Evolutionary conservation across 2,329 filamentous ascomycete species (phyloP).

Genomic region (Colletotrichum zoysiae): DNA sequence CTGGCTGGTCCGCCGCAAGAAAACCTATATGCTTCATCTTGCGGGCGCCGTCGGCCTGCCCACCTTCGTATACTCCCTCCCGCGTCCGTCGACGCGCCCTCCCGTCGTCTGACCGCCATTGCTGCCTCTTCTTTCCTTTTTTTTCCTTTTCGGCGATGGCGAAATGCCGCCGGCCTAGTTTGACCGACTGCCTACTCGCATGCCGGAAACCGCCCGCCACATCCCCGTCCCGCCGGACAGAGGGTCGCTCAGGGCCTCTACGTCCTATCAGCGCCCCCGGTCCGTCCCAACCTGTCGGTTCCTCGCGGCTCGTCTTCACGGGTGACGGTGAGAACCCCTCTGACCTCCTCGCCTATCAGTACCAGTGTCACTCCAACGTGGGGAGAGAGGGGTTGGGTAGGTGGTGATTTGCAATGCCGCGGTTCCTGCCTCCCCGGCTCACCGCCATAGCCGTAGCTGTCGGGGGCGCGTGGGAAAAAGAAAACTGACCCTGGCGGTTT

Average conservation of each 20-base stretch:
- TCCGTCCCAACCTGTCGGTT: conserved; percentile 29
- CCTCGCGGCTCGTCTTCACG: conserved; percentile 23
- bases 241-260: not conserved
- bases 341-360: conserved; percentile 22
- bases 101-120: conserved; percentile 37
- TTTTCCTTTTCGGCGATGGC: conserved; percentile 10
- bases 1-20: not conserved
- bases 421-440: conserved; percentile 11
- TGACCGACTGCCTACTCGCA: conserved; percentile 20
- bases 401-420: not conserved
- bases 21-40: not conserved
- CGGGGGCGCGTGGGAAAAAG: conserved; percentile 1
- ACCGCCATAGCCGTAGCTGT: conserved; percentile 9
- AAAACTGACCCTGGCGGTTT: conserved; percentile 1
- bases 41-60: conserved; percentile 25
- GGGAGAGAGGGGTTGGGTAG: conserved; percentile 3
- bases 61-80: conserved; percentile 6
- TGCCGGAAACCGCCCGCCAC: conserved; percentile 29
- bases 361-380: not conserved
- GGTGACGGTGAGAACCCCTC: conserved; percentile 1
- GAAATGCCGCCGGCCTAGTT: not conserved
- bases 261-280: conserved; percentile 7
- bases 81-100: conserved; percentile 26
- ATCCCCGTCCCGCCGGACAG: conserved; percentile 11
- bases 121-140: conserved; percentile 36